These are phyloP conservation scores for Neopestalotiopsis clavispora DNA, from an alignment of 2,329 filamentous ascomycete species.

Conservation along the genomic window DNA sequence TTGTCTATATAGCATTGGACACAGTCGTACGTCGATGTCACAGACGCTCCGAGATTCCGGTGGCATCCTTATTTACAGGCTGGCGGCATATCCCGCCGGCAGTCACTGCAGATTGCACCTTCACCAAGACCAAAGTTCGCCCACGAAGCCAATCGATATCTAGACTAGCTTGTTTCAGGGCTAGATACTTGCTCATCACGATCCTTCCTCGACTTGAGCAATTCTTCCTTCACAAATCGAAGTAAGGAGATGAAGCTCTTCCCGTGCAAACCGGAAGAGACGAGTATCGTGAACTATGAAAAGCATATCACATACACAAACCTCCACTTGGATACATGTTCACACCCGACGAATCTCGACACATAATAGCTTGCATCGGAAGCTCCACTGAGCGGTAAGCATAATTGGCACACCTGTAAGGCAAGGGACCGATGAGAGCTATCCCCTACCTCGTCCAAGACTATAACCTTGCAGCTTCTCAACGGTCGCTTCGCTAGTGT, in stretches of 20 bases:
- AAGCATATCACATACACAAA: too few relatives aligned
- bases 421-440: conserved; percentile 12
- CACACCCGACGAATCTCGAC: not conserved
- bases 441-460: conserved; percentile 6
- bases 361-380: not conserved
- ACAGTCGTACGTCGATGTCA: not conserved
- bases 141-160: not conserved
- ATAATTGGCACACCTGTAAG: conserved; percentile 4
- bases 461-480: conserved; percentile 3
- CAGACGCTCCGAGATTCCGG: not conserved
- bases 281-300: too few relatives aligned
- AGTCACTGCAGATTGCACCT: not conserved
- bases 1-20: not conserved
- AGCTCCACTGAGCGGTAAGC: conserved; percentile 9
- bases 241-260: too few relatives aligned
- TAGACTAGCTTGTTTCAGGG: not conserved
- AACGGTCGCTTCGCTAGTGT: conserved; percentile 9
- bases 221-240: too few relatives aligned
- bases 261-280: too few relatives aligned
- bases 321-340: too few relatives aligned
- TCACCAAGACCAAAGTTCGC: not conserved
- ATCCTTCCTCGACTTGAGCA: not conserved
- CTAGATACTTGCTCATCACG: not conserved
- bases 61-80: not conserved
- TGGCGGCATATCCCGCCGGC: not conserved